These are phyloP conservation scores for Hypsizygus ulmarius DNA, from an alignment of 1,284 basidiomycete genomes.

Conservation along the genomic window DNA sequence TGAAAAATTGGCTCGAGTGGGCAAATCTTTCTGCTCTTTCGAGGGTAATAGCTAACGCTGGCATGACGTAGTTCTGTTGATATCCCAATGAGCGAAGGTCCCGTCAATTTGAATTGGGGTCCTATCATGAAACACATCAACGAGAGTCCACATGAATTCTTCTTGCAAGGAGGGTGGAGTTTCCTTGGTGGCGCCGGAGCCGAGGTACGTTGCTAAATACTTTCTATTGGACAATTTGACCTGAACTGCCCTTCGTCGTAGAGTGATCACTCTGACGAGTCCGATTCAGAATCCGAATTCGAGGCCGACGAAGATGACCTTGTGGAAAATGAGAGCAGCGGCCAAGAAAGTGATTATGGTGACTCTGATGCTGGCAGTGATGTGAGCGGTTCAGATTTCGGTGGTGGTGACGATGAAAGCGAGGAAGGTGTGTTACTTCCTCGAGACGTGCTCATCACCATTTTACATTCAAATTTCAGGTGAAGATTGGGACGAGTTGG, in stretches of 20 bases:
- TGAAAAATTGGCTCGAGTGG: conserved; percentile 98
- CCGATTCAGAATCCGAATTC: conserved; percentile 80
- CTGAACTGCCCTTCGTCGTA: conserved; percentile 25
- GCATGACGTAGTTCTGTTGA: conserved; percentile 76
- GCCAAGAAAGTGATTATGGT: conserved; percentile 52
- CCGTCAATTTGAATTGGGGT: conserved; percentile 97
- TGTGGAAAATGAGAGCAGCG: conserved; percentile 49
- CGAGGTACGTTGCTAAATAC: conserved; percentile 44
- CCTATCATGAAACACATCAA: conserved; percentile 98
- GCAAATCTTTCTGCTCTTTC: conserved; percentile 30
- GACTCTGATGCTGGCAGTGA: conserved; percentile 68
- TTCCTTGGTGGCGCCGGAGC: conserved; percentile 83
- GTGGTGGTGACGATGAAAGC: conserved; percentile 59
- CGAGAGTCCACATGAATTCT: conserved; percentile 95
- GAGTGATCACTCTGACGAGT: conserved; percentile 69
- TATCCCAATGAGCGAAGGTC: conserved; percentile 93
- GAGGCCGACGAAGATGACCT: conserved; percentile 61
- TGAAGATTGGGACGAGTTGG: conserved; percentile 95
- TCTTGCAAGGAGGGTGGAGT: conserved; percentile 92
- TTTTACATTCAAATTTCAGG: conserved; percentile 37
- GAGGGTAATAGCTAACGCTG: conserved; percentile 12
- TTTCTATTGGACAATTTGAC: conserved; percentile 1
- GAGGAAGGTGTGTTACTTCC: conserved; percentile 53
- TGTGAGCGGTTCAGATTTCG: conserved; percentile 61
- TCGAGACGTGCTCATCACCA: neutral